Percentiles rank a stretch among this genome's conserved stretches.
Evolutionary conservation across 2,329 filamentous ascomycete species (phyloP).

Genomic region (Aciculosporium take): DNA sequence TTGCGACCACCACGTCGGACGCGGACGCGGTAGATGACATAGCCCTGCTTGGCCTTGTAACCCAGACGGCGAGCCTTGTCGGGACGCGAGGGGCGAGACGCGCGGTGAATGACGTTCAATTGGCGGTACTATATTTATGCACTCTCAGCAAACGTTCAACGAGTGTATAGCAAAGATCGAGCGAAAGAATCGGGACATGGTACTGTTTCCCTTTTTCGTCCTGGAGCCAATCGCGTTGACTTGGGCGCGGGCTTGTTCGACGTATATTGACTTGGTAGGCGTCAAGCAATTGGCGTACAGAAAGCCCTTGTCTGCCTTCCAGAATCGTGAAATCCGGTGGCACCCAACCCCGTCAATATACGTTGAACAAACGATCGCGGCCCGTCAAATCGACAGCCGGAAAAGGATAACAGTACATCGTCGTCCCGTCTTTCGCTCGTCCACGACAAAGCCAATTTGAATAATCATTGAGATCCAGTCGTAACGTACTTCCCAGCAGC

Average conservation of each 20-base stretch:
- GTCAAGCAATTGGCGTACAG: too few relatives aligned
- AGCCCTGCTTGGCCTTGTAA: constrained; percentile 99
- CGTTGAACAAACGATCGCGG: too few relatives aligned
- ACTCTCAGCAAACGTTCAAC: constrained; percentile 99
- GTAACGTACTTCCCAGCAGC: constrained; percentile 97
- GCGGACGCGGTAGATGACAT: constrained; percentile 99
- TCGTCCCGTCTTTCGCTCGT: constrained; percentile 15
- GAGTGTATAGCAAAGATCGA: constrained; percentile 71
- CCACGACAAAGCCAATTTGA: constrained; percentile 17
- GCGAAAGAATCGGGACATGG: neutral
- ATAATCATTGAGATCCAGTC: constrained; percentile 17
- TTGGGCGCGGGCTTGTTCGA: neutral
- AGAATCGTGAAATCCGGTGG: neutral
- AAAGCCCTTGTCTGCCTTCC: neutral
- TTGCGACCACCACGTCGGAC: constrained; percentile 98
- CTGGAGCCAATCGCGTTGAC: neutral
- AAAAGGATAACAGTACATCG: constrained; percentile 7
- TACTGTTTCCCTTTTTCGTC: neutral
- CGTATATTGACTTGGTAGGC: too few relatives aligned
- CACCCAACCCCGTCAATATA: neutral
- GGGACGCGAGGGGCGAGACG: constrained; percentile 91
- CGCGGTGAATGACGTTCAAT: constrained; percentile 99
- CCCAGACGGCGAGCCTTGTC: constrained; percentile 99
- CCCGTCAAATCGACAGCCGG: constrained; percentile 1
- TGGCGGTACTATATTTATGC: constrained; percentile 99